Conservation (phyloP, 177 flowering plant genomes). For the Vitis hybrid region DNA sequence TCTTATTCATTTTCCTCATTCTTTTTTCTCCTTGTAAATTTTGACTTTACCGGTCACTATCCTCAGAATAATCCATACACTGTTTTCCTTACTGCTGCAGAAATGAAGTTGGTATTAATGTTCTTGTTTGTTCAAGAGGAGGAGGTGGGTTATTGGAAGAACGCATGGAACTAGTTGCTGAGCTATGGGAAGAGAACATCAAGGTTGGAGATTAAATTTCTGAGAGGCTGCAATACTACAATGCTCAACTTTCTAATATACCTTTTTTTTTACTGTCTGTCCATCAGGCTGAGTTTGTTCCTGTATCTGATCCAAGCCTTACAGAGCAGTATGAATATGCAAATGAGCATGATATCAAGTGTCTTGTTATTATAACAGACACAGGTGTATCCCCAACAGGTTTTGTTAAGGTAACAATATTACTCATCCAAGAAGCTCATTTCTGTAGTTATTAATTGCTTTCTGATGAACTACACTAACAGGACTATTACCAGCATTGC, state of each 20-base stretch:
- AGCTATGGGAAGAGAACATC: constrained; percentile 80
- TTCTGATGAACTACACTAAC: background rate
- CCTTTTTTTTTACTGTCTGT: constrained; percentile 7
- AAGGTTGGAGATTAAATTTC: constrained; percentile 40
- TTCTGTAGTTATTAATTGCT: background rate
- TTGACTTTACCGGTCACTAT: background rate
- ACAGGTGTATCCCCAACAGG: constrained; percentile 64
- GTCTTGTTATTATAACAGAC: constrained; percentile 83
- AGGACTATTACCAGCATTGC: too few relatives aligned
- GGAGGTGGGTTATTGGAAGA: constrained; percentile 88
- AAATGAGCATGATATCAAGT: constrained; percentile 86
- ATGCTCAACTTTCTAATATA: background rate
- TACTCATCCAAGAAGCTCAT: constrained; percentile 2
- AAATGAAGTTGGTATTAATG: constrained; percentile 49
- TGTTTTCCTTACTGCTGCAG: constrained; percentile 35
- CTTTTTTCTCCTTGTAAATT: background rate
- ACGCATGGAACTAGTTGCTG: constrained; percentile 90
- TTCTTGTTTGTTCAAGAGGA: constrained; percentile 92
- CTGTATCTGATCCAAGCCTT: constrained; percentile 82
- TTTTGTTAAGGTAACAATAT: constrained; percentile 67
- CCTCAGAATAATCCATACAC: background rate
- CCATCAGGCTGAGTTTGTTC: constrained; percentile 88
- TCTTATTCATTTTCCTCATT: background rate
- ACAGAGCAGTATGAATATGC: constrained; percentile 99
- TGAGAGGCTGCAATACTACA: background rate